Evolutionary conservation across 73 alveolate genomes (phyloP), one percentile per base, ranked within the genome.

Genomic region (Blepharisma stoltei): DNA sequence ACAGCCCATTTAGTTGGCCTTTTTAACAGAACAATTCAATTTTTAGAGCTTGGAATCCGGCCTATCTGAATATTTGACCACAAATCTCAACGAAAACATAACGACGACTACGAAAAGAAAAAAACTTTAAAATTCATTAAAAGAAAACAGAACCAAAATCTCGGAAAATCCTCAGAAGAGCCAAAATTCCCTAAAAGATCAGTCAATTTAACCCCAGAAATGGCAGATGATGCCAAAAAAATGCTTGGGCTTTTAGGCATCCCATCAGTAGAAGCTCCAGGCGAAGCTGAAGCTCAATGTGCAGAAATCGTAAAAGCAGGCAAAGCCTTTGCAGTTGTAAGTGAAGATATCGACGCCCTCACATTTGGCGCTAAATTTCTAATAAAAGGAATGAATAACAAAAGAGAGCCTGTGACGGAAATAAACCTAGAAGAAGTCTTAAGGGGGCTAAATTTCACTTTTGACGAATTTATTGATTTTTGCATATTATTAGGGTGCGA

Each of bases 341-440:
- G 95, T 53, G 98, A 93, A 77, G 98, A 93, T 88, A 91, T 89
- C 95, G 98, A 93, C 77, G 85, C 97, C 7, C 89, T 93, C n/a
- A 84, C 96, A 7, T 93, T 90, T 75, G 98, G 98, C 20, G 82
- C 95, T 47, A 84, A 88, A 0, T 46, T 87, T 69, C 78, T 91
- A 55, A 77, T 93, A 18, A 85, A 96, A 83, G 98, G 96, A 67
- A 88, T 93, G 82, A 89, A 89, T 41, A 85, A 86, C 38, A 93
- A 86, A 85, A 94, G 91, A 71, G 98, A 88, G 77, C 95, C 95
- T 60, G 82, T 93, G 11, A 78, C 67, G 44, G 86, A 91, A 81
- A 85, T 93, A 18, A 83, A 80, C 46, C 82, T 88, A 49, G 91
- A 84, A 8, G 83, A 83, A 65, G 95, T 93, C 5, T 79, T 93